These are phyloP conservation scores for Silene uniflora DNA, from an alignment of 148 eudicot species.

Conservation along the genomic window DNA sequence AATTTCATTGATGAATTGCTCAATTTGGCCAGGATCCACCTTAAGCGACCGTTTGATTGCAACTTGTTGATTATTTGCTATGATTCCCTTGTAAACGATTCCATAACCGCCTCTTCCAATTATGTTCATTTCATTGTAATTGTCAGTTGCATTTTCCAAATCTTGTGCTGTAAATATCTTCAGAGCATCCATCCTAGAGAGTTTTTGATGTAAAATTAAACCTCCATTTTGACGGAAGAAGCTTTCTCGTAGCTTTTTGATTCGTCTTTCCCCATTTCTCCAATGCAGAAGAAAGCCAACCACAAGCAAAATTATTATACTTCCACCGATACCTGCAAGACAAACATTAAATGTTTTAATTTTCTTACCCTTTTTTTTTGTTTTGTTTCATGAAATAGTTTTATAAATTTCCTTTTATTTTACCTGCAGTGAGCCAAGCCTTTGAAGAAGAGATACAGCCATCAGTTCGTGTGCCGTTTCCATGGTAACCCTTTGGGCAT, in stretches of 20 bases:
- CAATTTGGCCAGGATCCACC: slow-evolving; percentile 22
- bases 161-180: slow-evolving; percentile 22
- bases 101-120: slow-evolving; percentile 30
- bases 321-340: slow-evolving; percentile 16
- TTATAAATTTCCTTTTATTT: background rate
- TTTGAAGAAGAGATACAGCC: background rate
- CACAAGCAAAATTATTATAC: slow-evolving; percentile 4
- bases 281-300: slow-evolving; percentile 1
- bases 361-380: background rate
- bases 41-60: slow-evolving; percentile 25
- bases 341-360: background rate
- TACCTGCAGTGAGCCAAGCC: slow-evolving; percentile 14
- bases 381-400: background rate
- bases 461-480: background rate
- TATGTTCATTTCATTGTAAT: slow-evolving; percentile 12
- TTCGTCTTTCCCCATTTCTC: slow-evolving; percentile 6
- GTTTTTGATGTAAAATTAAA: slow-evolving; percentile 14
- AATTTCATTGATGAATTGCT: slow-evolving; percentile 30
- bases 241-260: slow-evolving; percentile 7
- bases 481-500: slow-evolving; percentile 14
- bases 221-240: slow-evolving; percentile 28
- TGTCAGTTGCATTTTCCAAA: slow-evolving; percentile 19
- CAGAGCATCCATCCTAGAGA: slow-evolving; percentile 3
- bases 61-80: slow-evolving; percentile 19
- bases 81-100: slow-evolving; percentile 20